Percentiles rank a stretch among this genome's conserved stretches.
Conservation (phyloP, 495 filamentous ascomycete species). For the Penicillium silybi region DNA sequence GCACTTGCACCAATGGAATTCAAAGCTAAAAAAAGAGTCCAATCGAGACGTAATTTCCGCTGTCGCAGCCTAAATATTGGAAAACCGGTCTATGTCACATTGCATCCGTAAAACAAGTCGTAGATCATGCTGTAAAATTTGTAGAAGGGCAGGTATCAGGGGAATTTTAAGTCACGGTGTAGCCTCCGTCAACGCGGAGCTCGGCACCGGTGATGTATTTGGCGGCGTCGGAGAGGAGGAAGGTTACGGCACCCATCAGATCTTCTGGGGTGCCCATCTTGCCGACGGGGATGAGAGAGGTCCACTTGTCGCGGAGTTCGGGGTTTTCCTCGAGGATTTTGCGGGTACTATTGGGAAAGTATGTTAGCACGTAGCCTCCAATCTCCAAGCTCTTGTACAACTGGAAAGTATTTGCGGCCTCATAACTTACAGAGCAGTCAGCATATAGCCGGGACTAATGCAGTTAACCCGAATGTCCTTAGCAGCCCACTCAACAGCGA, state of each 20-base stretch:
- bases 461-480: conserved; percentile 84
- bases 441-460: conserved; percentile 90
- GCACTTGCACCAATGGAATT: neutral
- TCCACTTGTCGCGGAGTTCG: conserved; percentile 83
- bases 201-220: conserved; percentile 88
- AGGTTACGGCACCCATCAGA: conserved; percentile 89
- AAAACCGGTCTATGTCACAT: conserved; percentile 2
- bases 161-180: conserved; percentile 67
- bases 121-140: conserved; percentile 1
- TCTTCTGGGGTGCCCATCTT: conserved; percentile 92
- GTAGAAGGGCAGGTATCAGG: neutral
- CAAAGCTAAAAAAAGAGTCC: neutral
- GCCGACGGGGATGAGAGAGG: conserved; percentile 80
- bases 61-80: neutral
- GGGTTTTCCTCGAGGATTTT: conserved; percentile 94
- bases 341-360: conserved; percentile 60
- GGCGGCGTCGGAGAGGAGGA: conserved; percentile 81
- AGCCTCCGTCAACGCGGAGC: conserved; percentile 85
- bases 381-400: neutral
- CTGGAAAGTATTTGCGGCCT: neutral
- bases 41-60: neutral
- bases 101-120: neutral
- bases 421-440: conserved; percentile 68
- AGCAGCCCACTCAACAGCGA: conserved; percentile 88
- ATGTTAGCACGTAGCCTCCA: conserved; percentile 13